Conservation (phyloP, 192 early-diverging fungal genomes). For the Backusella tuberculispora region DNA sequence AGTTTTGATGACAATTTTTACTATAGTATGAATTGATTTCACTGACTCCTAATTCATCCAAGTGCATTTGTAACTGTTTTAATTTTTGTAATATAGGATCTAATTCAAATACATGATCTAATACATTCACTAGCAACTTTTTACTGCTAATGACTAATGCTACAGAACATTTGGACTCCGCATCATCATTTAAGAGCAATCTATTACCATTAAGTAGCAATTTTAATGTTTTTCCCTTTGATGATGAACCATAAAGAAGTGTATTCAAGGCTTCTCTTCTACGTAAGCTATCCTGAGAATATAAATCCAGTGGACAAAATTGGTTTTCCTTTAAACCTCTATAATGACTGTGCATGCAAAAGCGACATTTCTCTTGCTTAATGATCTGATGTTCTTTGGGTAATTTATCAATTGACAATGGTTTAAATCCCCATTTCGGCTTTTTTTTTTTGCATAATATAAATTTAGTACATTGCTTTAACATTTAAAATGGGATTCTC, state of each 20-base stretch:
- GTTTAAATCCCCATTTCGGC: slow-evolving; percentile 75
- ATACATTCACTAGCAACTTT: slow-evolving; percentile 22
- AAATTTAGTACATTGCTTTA: not conserved
- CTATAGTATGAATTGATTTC: slow-evolving; percentile 33
- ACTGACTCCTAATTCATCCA: slow-evolving; percentile 60
- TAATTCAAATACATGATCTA: slow-evolving; percentile 42
- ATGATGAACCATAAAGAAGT: slow-evolving; percentile 12
- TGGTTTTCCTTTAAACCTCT: slow-evolving; percentile 29
- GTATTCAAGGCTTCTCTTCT: slow-evolving; percentile 43
- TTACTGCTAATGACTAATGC: not conserved
- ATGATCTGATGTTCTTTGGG: slow-evolving; percentile 21
- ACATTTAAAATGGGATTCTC: not conserved
- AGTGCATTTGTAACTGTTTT: slow-evolving; percentile 40
- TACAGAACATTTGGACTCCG: not conserved
- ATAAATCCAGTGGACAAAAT: slow-evolving; percentile 71
- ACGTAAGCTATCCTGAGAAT: slow-evolving; percentile 41
- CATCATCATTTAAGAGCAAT: not conserved
- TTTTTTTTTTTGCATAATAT: slow-evolving; percentile 17
- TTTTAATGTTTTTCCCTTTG: slow-evolving; percentile 33
- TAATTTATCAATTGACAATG: slow-evolving; percentile 27
- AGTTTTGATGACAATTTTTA: not conserved
- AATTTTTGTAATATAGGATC: slow-evolving; percentile 50
- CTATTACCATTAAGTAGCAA: not conserved
- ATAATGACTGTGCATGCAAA: slow-evolving; percentile 68
- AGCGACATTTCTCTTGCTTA: slow-evolving; percentile 62